phyloP scores from a whole-genome alignment of 2,329 filamentous ascomycete species.

The Neofusicoccum umdonicola region DNA sequence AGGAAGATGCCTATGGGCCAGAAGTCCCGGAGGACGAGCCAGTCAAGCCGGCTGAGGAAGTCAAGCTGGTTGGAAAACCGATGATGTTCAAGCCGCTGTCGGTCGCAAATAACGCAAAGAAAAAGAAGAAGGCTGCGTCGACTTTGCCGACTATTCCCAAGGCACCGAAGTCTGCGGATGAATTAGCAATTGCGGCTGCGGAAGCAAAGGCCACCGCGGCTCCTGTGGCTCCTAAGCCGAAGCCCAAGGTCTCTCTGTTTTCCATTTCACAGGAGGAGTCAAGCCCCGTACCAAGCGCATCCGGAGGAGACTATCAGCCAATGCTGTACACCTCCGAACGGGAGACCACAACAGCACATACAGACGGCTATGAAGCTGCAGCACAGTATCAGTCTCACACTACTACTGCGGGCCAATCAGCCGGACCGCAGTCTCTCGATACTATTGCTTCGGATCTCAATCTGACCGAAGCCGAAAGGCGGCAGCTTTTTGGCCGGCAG shows the following conservation, averaged over 20 bases:
- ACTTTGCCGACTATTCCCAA: not conserved
- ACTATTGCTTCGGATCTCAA: constrained; percentile 75
- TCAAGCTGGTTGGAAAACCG: constrained; percentile 72
- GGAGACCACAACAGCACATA: not conserved
- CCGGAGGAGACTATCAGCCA: constrained; percentile 37
- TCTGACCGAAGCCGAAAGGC: constrained; percentile 70
- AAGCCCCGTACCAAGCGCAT: constrained; percentile 22
- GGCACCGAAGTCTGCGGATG: not conserved
- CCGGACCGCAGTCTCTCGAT: constrained; percentile 58
- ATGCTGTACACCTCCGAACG: constrained; percentile 29
- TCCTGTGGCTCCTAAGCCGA: constrained; percentile 11
- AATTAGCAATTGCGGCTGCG: not conserved
- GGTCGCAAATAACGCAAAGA: constrained; percentile 70
- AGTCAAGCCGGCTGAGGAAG: constrained; percentile 56
- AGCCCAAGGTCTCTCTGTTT: constrained; percentile 68
- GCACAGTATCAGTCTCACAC: not conserved
- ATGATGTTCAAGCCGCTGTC: constrained; percentile 89
- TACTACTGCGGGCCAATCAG: constrained; percentile 7
- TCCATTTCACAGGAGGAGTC: constrained; percentile 54
- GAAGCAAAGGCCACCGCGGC: not conserved
- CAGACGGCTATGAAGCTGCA: not conserved
- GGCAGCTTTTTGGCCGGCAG: constrained; percentile 80
- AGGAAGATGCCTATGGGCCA: not conserved
- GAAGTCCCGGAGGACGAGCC: constrained; percentile 33
- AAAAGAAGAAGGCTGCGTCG: constrained; percentile 54